Conservation (phyloP, 2,329 filamentous ascomycete genomes). For the Clonostachys solani region DNA sequence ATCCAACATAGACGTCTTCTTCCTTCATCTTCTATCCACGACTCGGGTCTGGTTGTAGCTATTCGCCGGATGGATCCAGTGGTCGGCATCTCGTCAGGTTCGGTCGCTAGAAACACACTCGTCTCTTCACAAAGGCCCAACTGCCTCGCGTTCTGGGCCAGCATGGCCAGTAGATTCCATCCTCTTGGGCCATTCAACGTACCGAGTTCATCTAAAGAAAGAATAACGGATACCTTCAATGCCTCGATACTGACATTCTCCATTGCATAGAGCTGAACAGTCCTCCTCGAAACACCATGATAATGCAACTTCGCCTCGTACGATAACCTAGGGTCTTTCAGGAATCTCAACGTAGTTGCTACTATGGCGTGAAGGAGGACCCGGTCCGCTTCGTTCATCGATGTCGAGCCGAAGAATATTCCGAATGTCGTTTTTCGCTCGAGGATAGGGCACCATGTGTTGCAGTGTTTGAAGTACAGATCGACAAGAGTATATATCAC, state of each 20-base stretch:
- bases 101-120: constrained; percentile 26
- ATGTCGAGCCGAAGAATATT: constrained; percentile 32
- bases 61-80: constrained; percentile 28
- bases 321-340: constrained; percentile 30
- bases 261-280: constrained; percentile 35
- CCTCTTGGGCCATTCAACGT: constrained; percentile 35
- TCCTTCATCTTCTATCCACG: constrained; percentile 40
- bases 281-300: constrained; percentile 29
- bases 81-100: constrained; percentile 20
- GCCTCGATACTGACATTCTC: constrained; percentile 33
- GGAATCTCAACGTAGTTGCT: constrained; percentile 34
- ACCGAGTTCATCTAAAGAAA: constrained; percentile 33
- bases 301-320: constrained; percentile 30
- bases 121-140: constrained; percentile 32
- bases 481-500: constrained; percentile 56
- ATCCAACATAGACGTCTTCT: constrained; percentile 36
- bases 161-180: constrained; percentile 32
- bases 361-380: constrained; percentile 38
- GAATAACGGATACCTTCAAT: constrained; percentile 31
- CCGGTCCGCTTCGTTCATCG: constrained; percentile 29
- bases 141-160: constrained; percentile 31
- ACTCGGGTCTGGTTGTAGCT: constrained; percentile 25
- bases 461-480: constrained; percentile 60
- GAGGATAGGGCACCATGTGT: constrained; percentile 50
- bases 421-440: constrained; percentile 35